These are phyloP conservation scores for Cyamopsis tetragonoloba DNA, from an alignment of 306 rosid species.

Conservation along the genomic window DNA sequence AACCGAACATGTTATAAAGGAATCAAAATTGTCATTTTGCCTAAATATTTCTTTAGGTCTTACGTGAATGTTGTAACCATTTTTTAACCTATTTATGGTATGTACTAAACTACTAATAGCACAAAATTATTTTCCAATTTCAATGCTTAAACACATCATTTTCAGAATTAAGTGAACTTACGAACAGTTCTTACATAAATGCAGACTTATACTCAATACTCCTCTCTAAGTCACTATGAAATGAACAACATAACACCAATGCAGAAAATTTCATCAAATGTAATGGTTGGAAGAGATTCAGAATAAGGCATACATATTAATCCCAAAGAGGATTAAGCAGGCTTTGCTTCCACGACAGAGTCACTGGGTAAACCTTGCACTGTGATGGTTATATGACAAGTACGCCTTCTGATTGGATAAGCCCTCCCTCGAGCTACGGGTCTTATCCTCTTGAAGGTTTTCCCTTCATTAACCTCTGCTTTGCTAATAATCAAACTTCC, in stretches of 20 bases:
- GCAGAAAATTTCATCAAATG: constrained; percentile 21
- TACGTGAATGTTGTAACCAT: not conserved
- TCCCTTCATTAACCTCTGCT: constrained; percentile 49
- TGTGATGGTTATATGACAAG: constrained; percentile 43
- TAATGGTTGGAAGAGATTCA: constrained; percentile 12
- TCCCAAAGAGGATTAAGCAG: constrained; percentile 28
- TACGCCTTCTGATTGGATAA: constrained; percentile 32
- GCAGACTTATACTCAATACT: not conserved
- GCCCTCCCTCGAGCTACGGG: constrained; percentile 42
- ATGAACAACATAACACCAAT: constrained; percentile 21
- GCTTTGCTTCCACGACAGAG: constrained; percentile 22
- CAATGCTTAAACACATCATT: not conserved
- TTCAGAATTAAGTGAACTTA: constrained; percentile 5
- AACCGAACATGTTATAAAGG: no score
- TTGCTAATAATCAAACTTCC: constrained; percentile 44
- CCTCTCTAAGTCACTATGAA: constrained; percentile 4
- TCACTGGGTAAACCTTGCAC: constrained; percentile 42
- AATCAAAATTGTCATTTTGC: no score
- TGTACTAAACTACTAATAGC: not conserved
- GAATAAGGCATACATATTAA: not conserved
- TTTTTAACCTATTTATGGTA: not conserved
- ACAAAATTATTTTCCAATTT: not conserved
- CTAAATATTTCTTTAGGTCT: no score
- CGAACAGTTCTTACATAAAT: constrained; percentile 13
- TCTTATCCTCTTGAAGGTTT: constrained; percentile 38